phyloP scores from a whole-genome alignment of 768 basidiomycete genomes.

The Daedaleopsis sinensis region DNA sequence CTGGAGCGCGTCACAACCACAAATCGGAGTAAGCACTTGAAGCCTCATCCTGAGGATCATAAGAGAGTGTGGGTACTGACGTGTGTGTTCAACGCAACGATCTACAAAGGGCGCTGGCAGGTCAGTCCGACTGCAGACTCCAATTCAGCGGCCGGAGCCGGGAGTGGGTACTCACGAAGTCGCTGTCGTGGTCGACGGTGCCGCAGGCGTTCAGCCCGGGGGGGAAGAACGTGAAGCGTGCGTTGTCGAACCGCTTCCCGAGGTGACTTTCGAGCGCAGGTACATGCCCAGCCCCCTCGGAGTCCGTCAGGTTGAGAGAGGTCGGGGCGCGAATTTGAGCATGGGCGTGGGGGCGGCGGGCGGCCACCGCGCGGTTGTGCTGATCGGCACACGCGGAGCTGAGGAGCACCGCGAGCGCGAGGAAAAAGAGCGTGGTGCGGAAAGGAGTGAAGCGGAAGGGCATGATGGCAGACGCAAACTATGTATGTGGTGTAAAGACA shows the following conservation, averaged over 20 bases:
- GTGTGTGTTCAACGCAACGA: slow-evolving; percentile 50
- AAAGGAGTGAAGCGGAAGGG: slow-evolving; percentile 14
- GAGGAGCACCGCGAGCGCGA: slow-evolving; percentile 7
- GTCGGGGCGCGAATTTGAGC: too few relatives aligned
- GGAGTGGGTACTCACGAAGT: slow-evolving; percentile 24
- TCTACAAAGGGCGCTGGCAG: slow-evolving; percentile 37
- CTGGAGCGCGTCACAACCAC: too few relatives aligned
- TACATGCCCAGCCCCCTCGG: too few relatives aligned
- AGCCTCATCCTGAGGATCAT: too few relatives aligned
- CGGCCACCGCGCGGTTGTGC: neutral
- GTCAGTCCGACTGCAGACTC: neutral
- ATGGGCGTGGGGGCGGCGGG: slow-evolving; percentile 12
- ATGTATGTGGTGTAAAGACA: too few relatives aligned
- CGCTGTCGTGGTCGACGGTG: slow-evolving; percentile 16
- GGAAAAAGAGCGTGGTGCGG: slow-evolving; percentile 11
- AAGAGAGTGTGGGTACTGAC: slow-evolving; percentile 17
- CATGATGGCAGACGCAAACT: too few relatives aligned
- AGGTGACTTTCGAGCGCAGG: neutral
- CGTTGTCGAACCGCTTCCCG: slow-evolving; percentile 20
- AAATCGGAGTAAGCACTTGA: too few relatives aligned
- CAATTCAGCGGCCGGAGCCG: too few relatives aligned
- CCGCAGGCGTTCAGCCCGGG: slow-evolving; percentile 24
- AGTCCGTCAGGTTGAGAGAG: slow-evolving; percentile 3
- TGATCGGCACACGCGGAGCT: slow-evolving; percentile 10
- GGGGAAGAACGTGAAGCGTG: slow-evolving; percentile 22